phyloP scores from a whole-genome alignment of 495 filamentous ascomycete genomes.

The Filosporella fistucella region DNA sequence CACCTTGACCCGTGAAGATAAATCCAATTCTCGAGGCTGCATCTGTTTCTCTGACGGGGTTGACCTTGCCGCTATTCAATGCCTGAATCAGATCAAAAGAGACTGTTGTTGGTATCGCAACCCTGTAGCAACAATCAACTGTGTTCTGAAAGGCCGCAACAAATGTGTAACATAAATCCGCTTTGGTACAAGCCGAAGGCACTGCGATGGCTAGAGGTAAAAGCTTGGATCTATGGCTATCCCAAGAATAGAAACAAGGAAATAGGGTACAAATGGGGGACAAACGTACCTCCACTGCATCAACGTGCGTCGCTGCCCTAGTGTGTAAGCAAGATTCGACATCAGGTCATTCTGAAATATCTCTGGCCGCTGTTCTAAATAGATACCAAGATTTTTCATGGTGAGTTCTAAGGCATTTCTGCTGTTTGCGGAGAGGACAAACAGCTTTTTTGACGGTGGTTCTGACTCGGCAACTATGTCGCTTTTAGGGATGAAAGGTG shows the following conservation, averaged over 20 bases:
- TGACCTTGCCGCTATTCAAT: slow-evolving; percentile 3
- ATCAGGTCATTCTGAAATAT: slow-evolving; percentile 31
- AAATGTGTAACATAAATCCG: not conserved
- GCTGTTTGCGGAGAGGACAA: slow-evolving; percentile 43
- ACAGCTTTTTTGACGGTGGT: slow-evolving; percentile 30
- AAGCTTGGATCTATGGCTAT: too few species aligned
- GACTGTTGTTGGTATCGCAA: slow-evolving; percentile 11
- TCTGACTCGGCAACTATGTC: not conserved
- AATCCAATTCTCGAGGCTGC: slow-evolving; percentile 17
- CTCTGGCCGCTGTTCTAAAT: slow-evolving; percentile 41
- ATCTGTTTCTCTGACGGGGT: slow-evolving; percentile 1
- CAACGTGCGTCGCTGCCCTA: slow-evolving; percentile 38
- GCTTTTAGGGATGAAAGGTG: slow-evolving; percentile 11
- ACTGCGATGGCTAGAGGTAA: too few species aligned
- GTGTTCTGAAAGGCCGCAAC: not conserved
- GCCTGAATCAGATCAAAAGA: slow-evolving; percentile 13
- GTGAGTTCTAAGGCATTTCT: slow-evolving; percentile 32
- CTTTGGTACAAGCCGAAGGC: too few species aligned
- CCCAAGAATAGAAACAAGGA: too few species aligned
- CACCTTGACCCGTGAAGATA: slow-evolving; percentile 24
- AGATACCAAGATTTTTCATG: slow-evolving; percentile 37
- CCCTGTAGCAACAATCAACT: not conserved
- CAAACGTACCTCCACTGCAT: slow-evolving; percentile 30
- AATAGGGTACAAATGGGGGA: too few species aligned
- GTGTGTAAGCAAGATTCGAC: slow-evolving; percentile 26